Base-by-base conservation (phyloP, 2,329 filamentous ascomycete species). In the Xylariaceae sp. region DNA sequence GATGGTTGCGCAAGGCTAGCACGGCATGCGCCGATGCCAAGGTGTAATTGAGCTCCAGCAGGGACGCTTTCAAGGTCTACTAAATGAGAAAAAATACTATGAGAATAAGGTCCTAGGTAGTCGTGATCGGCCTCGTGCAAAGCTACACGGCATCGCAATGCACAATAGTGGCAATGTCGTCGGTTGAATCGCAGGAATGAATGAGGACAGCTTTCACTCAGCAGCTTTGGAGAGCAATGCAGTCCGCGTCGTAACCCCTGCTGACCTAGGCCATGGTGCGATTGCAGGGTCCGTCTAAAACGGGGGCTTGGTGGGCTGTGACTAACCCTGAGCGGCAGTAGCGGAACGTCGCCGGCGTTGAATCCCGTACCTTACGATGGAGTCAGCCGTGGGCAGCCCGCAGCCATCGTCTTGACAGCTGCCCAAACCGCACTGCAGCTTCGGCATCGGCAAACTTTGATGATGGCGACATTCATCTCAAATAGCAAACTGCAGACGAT, bases 171-270 rank as follows among this genome's bases (percentile, higher is more conserved):
- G 13, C 14, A 28, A 43, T 1, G 22, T 5, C 40, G 39, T 36
- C 31, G 44, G 7, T 17, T 13, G n/a, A n/a, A n/a, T n/a, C 22
- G 22, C 7, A 28, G 22, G 22, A n/a, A 38, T n/a, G 38, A 48
- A 51, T 59, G 42, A 60, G 57, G 57, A 60, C 57, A 60, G 57
- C 55, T 60, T 60, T 58, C 55, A 58, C 49, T 50, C 52, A 7
- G 22, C 22, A 45, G 46, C 31, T 45, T 33, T 31, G 34, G 47
- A 42, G 31, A 22, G 43, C 39, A 42, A 36, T 45, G 49, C 38
- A 49, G 31, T 42, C 42, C 16, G 31, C 31, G 19, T 6, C 39
- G 6, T 31, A 50, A 50, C 47, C 50, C 46, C 47, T 44, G 39
- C 49, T 16, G 19, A 31, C 33, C 40, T 42, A 51, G 34, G 42